phyloP scores from a whole-genome alignment of 805 yeast genomes.

The Saturnispora kantuleensis region DNA sequence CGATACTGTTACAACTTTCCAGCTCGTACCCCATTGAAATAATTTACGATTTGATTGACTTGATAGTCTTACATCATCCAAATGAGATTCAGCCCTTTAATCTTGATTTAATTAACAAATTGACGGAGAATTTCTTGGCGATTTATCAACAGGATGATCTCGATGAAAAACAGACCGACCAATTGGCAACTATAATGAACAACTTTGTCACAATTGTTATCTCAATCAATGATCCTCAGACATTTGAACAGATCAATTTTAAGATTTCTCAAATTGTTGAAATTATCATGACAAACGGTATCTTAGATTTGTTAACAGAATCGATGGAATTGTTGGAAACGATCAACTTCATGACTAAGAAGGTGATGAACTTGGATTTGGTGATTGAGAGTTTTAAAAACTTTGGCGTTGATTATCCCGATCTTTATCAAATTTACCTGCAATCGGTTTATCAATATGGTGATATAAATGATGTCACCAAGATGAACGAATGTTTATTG shows the following conservation, averaged over 20 bases:
- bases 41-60: constrained; percentile 84
- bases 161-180: constrained; percentile 42
- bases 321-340: constrained; percentile 62
- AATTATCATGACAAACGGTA: constrained; percentile 52
- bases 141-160: constrained; percentile 34
- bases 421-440: constrained; percentile 38
- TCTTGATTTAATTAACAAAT: constrained; percentile 48
- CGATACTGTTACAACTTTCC: constrained; percentile 58
- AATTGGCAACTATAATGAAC: constrained; percentile 71
- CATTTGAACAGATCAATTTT: constrained; percentile 42
- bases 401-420: constrained; percentile 43
- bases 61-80: constrained; percentile 77
- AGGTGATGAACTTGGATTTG: constrained; percentile 24
- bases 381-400: constrained; percentile 39
- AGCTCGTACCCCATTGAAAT: constrained; percentile 76
- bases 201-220: constrained; percentile 75
- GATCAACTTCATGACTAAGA: constrained; percentile 50
- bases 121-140: constrained; percentile 64
- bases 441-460: constrained; percentile 40
- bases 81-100: constrained; percentile 88
- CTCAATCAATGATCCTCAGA: constrained; percentile 63
- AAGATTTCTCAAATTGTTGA: constrained; percentile 61
- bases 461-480: constrained; percentile 12
- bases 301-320: constrained; percentile 70
- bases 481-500: constrained; percentile 18